phyloP scores from a whole-genome alignment of 2,329 filamentous ascomycete species.

The Sordariomycetes sp. region DNA sequence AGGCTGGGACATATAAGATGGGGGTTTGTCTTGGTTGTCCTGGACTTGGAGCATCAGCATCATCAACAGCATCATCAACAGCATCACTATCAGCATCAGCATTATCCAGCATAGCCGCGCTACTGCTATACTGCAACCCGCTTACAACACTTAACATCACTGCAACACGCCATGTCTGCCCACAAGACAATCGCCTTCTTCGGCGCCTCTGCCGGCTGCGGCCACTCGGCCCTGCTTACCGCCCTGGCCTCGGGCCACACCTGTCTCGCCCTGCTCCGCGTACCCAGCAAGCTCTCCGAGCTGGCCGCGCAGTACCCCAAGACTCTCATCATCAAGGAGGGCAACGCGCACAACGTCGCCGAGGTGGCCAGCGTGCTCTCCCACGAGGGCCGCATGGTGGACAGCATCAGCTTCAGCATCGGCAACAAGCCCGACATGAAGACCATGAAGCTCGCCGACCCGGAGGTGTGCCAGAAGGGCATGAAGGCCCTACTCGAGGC shows the following conservation, averaged over 20 bases:
- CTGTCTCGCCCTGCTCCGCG: constrained; percentile 30
- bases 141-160: too few species aligned
- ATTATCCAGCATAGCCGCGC: too few species aligned
- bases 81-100: too few species aligned
- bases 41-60: too few species aligned
- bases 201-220: constrained; percentile 32
- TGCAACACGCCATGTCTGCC: constrained; percentile 1
- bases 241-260: constrained; percentile 24
- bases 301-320: constrained; percentile 6
- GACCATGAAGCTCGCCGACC: constrained; percentile 21
- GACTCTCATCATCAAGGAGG: constrained; percentile 26
- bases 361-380: constrained; percentile 22
- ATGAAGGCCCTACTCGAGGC: constrained; percentile 22
- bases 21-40: too few species aligned
- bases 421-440: constrained; percentile 19
- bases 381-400: constrained; percentile 18
- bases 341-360: constrained; percentile 24
- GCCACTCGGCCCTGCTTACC: constrained; percentile 24
- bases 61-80: too few species aligned
- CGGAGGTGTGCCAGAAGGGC: constrained; percentile 29
- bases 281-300: constrained; percentile 26
- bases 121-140: too few species aligned
- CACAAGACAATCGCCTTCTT: constrained; percentile 20
- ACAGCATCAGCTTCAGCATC: constrained; percentile 28
- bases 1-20: too few species aligned